Conservation (phyloP, 2,329 filamentous ascomycete species). For the Apiospora hydei region DNA sequence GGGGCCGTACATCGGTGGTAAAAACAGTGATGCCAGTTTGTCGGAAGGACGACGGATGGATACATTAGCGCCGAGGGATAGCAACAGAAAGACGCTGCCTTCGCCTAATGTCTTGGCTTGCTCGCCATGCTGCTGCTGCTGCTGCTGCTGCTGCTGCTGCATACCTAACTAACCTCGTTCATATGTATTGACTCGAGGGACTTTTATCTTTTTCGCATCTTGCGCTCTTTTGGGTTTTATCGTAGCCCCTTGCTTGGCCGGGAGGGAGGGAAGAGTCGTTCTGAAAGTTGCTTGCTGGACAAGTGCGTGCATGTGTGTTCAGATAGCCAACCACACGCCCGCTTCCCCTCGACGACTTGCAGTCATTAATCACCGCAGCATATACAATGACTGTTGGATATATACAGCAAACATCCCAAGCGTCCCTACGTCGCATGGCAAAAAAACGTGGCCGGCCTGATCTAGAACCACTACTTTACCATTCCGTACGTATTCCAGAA, state of each 20-base stretch:
- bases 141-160: background rate
- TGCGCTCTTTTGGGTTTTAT: background rate
- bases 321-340: background rate
- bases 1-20: background rate
- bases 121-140: background rate
- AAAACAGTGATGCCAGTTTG: background rate
- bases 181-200: background rate
- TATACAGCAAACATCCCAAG: too few species aligned
- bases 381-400: background rate
- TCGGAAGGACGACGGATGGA: background rate
- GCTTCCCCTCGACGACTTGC: background rate
- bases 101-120: background rate
- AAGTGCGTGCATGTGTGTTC: background rate
- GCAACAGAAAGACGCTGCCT: background rate
- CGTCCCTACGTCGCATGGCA: background rate
- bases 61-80: background rate
- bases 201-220: background rate
- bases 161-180: background rate
- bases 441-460: background rate
- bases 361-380: background rate
- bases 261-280: too few species aligned
- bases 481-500: background rate
- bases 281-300: background rate
- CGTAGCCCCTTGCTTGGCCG: background rate
- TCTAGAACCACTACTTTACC: background rate